Conservation (phyloP, 805 yeast species). For the Saccharomycopsis synnaedendra region DNA sequence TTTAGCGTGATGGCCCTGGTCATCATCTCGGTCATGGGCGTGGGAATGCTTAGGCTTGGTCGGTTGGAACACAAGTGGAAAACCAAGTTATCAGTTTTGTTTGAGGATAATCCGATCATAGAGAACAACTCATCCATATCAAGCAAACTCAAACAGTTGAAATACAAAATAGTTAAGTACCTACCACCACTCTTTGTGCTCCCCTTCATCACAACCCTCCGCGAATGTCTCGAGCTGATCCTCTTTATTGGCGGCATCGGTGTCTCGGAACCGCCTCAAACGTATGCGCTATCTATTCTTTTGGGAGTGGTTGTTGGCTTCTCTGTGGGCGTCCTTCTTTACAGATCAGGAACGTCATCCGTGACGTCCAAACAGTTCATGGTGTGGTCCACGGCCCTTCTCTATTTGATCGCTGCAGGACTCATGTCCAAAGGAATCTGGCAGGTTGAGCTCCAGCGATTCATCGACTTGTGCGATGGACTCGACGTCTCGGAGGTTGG, state of each 20-base stretch:
- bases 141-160: slow-evolving; percentile 6
- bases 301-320: slow-evolving; percentile 50
- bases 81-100: slow-evolving; percentile 35
- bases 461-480: slow-evolving; percentile 64
- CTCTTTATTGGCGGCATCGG: slow-evolving; percentile 86
- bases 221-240: slow-evolving; percentile 88
- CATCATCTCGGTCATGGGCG: slow-evolving; percentile 78
- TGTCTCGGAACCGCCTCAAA: slow-evolving; percentile 51
- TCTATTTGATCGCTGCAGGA: slow-evolving; percentile 80
- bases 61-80: slow-evolving; percentile 77
- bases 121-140: neutral
- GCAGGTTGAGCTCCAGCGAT: slow-evolving; percentile 74
- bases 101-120: slow-evolving; percentile 11
- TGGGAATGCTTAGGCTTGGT: slow-evolving; percentile 69
- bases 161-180: slow-evolving; percentile 30
- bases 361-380: slow-evolving; percentile 65
- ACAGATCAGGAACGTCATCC: slow-evolving; percentile 58
- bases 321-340: slow-evolving; percentile 52
- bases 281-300: slow-evolving; percentile 54
- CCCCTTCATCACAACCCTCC: slow-evolving; percentile 74
- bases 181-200: slow-evolving; percentile 58
- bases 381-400: slow-evolving; percentile 63
- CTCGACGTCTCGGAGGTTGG: slow-evolving; percentile 81
- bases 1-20: slow-evolving; percentile 67
- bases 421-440: slow-evolving; percentile 79